Evolutionary conservation across 306 rosid genomes (phyloP), one percentile per base, ranked within the genome.

Genomic region (Myrica gale): DNA sequence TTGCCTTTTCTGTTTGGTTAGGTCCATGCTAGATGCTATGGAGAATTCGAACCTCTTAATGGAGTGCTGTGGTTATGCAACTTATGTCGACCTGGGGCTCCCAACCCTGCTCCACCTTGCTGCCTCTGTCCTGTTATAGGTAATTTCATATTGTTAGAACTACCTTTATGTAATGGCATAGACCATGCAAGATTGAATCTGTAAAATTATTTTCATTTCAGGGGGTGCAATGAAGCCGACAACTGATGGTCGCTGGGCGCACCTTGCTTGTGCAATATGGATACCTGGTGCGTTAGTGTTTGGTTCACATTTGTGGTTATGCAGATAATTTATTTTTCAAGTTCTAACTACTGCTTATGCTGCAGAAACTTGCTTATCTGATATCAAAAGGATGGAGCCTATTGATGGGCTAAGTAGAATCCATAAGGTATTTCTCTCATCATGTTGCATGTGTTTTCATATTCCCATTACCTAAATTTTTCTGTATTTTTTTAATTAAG

Each of bases 151-250:
- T 52, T 47, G 74, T 82, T 26, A 47, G 23, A 45, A 76, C 62
- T 80, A 71, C 69, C 67, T 42, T 79, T 67, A 54, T 62, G 20
- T 70, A 45, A 72, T 62, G 39, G 63, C 62, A 41, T 74, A 10
- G 57, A 68, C 48, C 43, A 17, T 76, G 63, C 7, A 56, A 61
- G 56, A 76, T 74, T 86, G 70, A 74, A 48, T 74, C 54, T 77
- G 56, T 60, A 57, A 75, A 66, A 71, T 68, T 65, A 48, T 72
- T 82, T 85, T 85, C 70, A 65, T 84, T 48, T 80, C 37, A 95
- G 99, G 99, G 80, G 99, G 99, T 77, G 99, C 99, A 43, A 95
- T 95, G 99, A 95, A 95, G 88, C 97, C 98, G 81, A 92, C 99
- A 70, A 92, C 93, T 63, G 98, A 95, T 88, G 99, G 96, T 39